Base-by-base conservation (phyloP, 2,329 filamentous ascomycete genomes). In the Monosporascus sp. region DNA sequence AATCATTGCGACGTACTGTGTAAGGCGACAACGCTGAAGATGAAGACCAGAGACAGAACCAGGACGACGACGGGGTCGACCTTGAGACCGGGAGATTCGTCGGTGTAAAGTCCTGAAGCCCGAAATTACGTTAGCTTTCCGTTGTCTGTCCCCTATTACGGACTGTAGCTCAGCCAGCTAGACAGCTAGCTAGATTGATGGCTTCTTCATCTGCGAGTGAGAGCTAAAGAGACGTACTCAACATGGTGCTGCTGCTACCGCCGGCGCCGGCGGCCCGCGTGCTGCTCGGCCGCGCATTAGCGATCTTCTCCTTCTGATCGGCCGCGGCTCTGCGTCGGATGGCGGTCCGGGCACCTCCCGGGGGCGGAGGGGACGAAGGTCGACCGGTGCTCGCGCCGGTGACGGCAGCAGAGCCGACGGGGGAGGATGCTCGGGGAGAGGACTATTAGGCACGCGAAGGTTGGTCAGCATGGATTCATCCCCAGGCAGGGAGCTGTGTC, bases 61-160 rank as follows among this genome's bases (percentile, higher is more conserved):
- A 99, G 82, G 60, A 99, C 93, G 61, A 99, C 92, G 55, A 99
- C 94, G 22, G 94, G 94, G 72, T 99, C 94, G 60, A 99, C 94
- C 80, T 97, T 96, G 66, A 99, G 80, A 57, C 94, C 94, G 54
- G 94, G 94, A 60, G 90, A 96, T 79, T 99, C 94, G 70, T 99
- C 94, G 54, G 94, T 99, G 84, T 99, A 99, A 45, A 99, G 86
- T 74, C 84, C 88, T 91, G 56, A 15, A 44, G 38, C 38, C 41
- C 41, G 6, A 20, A 5, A 44, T 22, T 44, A 14, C 9, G 31
- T 34, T 34, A 34, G 31, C 31, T 11, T 34, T 34, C 31, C 31
- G 31, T 34, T 34, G 31, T 14, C 31, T 34, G 9, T 34, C 11
- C 11, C 9, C 4, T 34, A 11, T 11, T 34, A 34, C 31, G 31